A percentile compares a stretch with the other conserved stretches of the same genome.
phyloP scores from a whole-genome alignment of 148 eudicot species.

The Rhododendron vialii region DNA sequence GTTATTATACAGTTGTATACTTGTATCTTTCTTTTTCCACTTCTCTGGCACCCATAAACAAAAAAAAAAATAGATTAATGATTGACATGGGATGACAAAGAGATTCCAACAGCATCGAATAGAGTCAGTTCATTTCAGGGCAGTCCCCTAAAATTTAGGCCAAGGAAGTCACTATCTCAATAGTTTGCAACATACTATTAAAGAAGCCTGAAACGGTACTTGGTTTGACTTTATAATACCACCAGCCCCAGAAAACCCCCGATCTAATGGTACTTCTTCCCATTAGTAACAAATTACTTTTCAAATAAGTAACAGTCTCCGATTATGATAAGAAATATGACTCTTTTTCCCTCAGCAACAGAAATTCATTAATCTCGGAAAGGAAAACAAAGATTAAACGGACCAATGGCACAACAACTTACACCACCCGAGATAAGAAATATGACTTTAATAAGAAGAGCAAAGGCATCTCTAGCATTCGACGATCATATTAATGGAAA shows the following conservation, averaged over 20 bases:
- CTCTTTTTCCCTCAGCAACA: too few relatives aligned
- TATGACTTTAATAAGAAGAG: background rate
- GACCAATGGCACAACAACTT: too few relatives aligned
- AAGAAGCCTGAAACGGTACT: background rate
- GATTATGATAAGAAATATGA: too few relatives aligned
- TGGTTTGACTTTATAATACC: slow-evolving; percentile 8
- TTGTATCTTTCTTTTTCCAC: background rate
- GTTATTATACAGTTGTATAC: background rate
- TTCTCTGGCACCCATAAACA: background rate
- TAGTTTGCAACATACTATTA: background rate
- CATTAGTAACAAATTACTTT: background rate
- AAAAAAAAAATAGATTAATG: background rate
- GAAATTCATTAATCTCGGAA: too few relatives aligned
- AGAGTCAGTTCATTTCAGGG: background rate
- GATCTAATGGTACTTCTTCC: background rate
- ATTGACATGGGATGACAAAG: slow-evolving; percentile 3
- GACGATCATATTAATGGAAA: background rate
- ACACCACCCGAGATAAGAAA: background rate
- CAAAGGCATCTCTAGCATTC: background rate
- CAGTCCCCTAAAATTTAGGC: slow-evolving; percentile 1
- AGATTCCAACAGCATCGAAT: slow-evolving; percentile 14
- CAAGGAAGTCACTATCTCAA: background rate
- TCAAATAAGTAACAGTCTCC: too few relatives aligned
- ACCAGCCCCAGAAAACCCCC: background rate
- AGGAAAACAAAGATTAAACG: background rate